A percentile compares a stretch with the other conserved stretches of the same genome.
Conservation (phyloP, 768 basidiomycete species). For the Asterophora parasitica region DNA sequence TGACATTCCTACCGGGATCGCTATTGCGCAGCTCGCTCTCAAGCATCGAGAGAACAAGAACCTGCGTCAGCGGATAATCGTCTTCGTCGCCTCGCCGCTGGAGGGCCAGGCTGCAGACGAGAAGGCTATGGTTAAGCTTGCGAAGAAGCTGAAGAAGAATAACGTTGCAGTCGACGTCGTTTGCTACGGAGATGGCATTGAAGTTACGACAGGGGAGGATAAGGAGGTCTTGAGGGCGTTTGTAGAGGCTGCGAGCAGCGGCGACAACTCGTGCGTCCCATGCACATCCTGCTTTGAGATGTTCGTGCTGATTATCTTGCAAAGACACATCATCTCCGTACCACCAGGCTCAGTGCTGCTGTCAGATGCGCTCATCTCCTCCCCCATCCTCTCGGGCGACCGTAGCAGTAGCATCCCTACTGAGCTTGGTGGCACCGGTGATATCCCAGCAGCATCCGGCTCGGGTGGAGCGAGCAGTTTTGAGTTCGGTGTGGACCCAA, state of each 20-base stretch:
- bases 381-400: constrained; percentile 78
- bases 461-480: constrained; percentile 49
- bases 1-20: constrained; percentile 87
- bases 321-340: constrained; percentile 71
- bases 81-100: constrained; percentile 91
- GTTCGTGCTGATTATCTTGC: constrained; percentile 21
- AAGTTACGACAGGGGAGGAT: constrained; percentile 54
- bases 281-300: neutral
- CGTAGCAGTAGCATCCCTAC: constrained; percentile 64
- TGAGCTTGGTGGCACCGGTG: constrained; percentile 48
- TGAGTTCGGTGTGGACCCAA: constrained; percentile 93
- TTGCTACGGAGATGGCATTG: constrained; percentile 86
- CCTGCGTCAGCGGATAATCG: constrained; percentile 91
- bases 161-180: constrained; percentile 94
- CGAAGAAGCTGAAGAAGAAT: constrained; percentile 99
- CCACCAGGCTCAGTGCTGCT: constrained; percentile 76
- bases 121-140: constrained; percentile 78
- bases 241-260: constrained; percentile 73
- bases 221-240: constrained; percentile 71
- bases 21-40: constrained; percentile 91
- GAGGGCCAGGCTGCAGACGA: constrained; percentile 66
- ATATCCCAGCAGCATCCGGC: constrained; percentile 41
- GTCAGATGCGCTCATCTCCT: constrained; percentile 77
- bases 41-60: constrained; percentile 99
- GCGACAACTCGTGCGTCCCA: constrained; percentile 78